phyloP scores from a whole-genome alignment of 345 rosid genomes.

The Mallotus nudiflorus region DNA sequence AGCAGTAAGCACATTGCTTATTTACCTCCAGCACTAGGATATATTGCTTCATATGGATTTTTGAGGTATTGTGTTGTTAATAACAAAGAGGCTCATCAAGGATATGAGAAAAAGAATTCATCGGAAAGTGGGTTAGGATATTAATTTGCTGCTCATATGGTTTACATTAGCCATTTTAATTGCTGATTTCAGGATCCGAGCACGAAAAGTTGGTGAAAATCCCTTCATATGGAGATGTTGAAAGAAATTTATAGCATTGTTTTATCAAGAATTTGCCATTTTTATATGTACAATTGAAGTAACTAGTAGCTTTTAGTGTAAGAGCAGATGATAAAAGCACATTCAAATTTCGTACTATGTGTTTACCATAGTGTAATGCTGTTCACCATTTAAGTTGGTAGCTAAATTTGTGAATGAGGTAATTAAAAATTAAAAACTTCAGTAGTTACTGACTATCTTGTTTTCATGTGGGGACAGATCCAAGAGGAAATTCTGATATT shows the following conservation, averaged over 20 bases:
- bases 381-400: not conserved
- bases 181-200: slow-evolving; percentile 14
- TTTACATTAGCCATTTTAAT: not conserved
- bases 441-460: not conserved
- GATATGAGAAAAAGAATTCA: not conserved
- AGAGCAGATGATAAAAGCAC: no score
- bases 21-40: not conserved
- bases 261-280: not conserved
- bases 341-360: no score
- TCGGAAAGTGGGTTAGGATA: no score
- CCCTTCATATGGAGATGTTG: not conserved
- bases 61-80: no score
- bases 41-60: not conserved
- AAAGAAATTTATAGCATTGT: not conserved
- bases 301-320: not conserved
- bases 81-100: no score
- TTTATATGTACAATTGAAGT: not conserved
- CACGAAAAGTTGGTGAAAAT: slow-evolving; percentile 1
- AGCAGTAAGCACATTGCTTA: slow-evolving; percentile 7
- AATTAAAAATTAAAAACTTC: not conserved
- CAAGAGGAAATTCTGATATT: not conserved
- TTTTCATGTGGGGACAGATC: not conserved
- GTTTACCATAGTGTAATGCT: no score
- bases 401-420: not conserved
- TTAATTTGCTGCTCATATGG: no score